Evolutionary conservation across 768 basidiomycete genomes (phyloP).

Genomic region (Boletus pseudopeckii): DNA sequence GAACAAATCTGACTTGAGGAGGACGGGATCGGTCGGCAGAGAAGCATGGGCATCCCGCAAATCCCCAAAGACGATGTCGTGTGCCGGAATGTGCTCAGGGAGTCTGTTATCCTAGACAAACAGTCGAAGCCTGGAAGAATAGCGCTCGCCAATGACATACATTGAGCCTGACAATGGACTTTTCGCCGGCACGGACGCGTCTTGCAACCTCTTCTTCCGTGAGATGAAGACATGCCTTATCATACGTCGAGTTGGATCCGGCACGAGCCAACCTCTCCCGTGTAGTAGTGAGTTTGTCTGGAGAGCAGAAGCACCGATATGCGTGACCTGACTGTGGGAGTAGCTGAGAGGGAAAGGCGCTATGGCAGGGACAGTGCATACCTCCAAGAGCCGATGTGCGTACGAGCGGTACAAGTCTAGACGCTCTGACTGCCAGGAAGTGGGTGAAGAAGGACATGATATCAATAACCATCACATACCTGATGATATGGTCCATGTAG

Average conservation of each 20-base stretch:
- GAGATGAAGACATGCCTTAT: slow-evolving; percentile 82
- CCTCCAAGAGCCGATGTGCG: slow-evolving; percentile 71
- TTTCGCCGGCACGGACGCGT: slow-evolving; percentile 70
- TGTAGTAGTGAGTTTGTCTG: slow-evolving; percentile 62
- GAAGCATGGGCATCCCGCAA: slow-evolving; percentile 74
- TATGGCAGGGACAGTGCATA: slow-evolving; percentile 29
- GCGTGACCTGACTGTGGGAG: slow-evolving; percentile 70
- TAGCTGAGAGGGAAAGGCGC: background rate
- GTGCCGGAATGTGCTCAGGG: slow-evolving; percentile 46
- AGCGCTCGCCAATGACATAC: slow-evolving; percentile 41
- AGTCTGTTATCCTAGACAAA: slow-evolving; percentile 53
- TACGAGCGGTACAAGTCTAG: slow-evolving; percentile 80
- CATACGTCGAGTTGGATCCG: slow-evolving; percentile 81
- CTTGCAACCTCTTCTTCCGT: slow-evolving; percentile 83
- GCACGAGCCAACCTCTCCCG: slow-evolving; percentile 66
- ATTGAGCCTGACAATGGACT: slow-evolving; percentile 82
- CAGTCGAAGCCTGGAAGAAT: background rate
- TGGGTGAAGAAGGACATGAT: background rate
- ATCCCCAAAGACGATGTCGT: slow-evolving; percentile 75
- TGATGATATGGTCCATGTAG: slow-evolving; percentile 86
- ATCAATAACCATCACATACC: slow-evolving; percentile 36
- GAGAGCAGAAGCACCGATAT: slow-evolving; percentile 92
- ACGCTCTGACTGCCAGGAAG: slow-evolving; percentile 71
- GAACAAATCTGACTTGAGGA: slow-evolving; percentile 88
- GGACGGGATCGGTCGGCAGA: slow-evolving; percentile 82